These are phyloP conservation scores for Trichophyton simii DNA, from an alignment of 2,329 filamentous ascomycete species.

Conservation along the genomic window DNA sequence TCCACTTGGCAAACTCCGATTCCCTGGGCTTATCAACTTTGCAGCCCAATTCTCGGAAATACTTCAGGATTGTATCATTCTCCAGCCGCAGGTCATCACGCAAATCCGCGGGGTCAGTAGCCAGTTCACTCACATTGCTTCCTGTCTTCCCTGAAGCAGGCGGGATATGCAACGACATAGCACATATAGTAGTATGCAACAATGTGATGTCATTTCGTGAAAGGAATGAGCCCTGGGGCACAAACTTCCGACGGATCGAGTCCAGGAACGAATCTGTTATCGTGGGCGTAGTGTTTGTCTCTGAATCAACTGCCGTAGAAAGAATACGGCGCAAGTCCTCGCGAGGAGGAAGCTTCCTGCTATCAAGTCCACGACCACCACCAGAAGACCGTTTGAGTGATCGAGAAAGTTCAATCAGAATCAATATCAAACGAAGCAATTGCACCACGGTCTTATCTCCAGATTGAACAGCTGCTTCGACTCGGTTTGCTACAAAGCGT, in stretches of 20 bases:
- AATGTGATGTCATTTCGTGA: slow-evolving; percentile 31
- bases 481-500: slow-evolving; percentile 34
- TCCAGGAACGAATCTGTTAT: slow-evolving; percentile 30
- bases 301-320: slow-evolving; percentile 18
- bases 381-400: slow-evolving; percentile 21
- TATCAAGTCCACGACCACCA: slow-evolving; percentile 22
- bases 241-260: slow-evolving; percentile 31
- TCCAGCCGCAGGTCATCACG: slow-evolving; percentile 34
- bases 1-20: slow-evolving; percentile 31
- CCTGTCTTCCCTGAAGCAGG: slow-evolving; percentile 25
- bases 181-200: slow-evolving; percentile 36
- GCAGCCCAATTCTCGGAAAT: slow-evolving; percentile 37
- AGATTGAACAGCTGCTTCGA: slow-evolving; percentile 27
- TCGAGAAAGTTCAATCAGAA: slow-evolving; percentile 33
- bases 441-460: slow-evolving; percentile 32
- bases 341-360: slow-evolving; percentile 29
- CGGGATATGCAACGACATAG: slow-evolving; percentile 35
- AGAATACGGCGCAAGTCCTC: slow-evolving; percentile 30
- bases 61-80: slow-evolving; percentile 24
- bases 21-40: slow-evolving; percentile 31
- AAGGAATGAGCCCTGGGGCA: slow-evolving; percentile 25
- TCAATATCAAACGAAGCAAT: slow-evolving; percentile 33
- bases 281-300: slow-evolving; percentile 12
- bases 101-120: slow-evolving; percentile 34
- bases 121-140: slow-evolving; percentile 27